Base-by-base conservation (phyloP, 2,329 filamentous ascomycete genomes). In the Botrytis elliptica region DNA sequence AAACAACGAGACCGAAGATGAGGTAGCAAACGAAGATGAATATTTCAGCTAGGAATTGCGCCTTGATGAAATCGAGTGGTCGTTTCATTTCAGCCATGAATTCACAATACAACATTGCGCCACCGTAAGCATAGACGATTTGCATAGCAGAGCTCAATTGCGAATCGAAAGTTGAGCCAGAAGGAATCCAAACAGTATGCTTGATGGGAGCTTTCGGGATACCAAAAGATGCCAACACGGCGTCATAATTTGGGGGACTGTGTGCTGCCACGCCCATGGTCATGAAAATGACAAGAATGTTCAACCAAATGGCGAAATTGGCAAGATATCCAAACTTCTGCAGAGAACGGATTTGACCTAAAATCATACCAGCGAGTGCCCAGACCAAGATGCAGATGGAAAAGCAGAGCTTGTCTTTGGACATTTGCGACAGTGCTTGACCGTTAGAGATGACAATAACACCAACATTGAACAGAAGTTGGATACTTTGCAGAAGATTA, bases 261-360 rank as follows among this genome's bases (percentile, higher is more conserved):
- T 86, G 80, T 1, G 86, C 83, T 7, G 85, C 84, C 8, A 86
- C 85, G 36, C 84, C 86, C 84, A 89, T 88, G 20, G 77, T 81
- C 73, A 89, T 85, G 75, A 89, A 83, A 65, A 89, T 86, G 75
- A 86, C 83, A 49, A 86, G 77, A 22, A 90, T 75, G 74, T 88
- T 89, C 66, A 89, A 76, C 85, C 86, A 90, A n/a, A 90, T 85
- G 2, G 87, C 84, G 33, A 85, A 76, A 74, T 88, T 89, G 29
- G 88, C 87, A 1, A 90, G 79, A 83, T 85, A 88, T 3, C 86
- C 86, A 68, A 88, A 86, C 14, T 82, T 82, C 76, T 87, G 84
- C 60, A 90, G 81, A 0, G 87, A 89, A 5, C 88, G 84, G 64
- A 90, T 85, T 76, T 89, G 88, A 5, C 86, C 86, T 5, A 89